Conservation (phyloP, 352 stramenopile genomes). For the Lagenidium sp. region DNA sequence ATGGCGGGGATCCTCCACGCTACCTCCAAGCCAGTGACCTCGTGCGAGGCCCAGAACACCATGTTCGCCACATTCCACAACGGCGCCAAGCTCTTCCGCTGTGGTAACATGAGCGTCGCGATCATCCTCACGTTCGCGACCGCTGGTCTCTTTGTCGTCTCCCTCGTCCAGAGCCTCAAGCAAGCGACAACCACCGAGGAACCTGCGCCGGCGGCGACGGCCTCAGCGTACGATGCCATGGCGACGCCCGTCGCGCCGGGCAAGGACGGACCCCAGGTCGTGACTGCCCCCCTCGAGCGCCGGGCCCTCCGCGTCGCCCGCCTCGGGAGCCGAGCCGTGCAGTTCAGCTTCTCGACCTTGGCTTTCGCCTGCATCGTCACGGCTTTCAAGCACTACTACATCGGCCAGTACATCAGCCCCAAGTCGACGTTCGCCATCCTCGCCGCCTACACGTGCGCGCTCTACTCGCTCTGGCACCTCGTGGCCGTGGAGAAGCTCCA, state of each 20-base stretch:
- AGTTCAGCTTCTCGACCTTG: neutral
- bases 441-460: neutral
- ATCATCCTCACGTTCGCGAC: slow-evolving; percentile 34
- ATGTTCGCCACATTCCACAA: slow-evolving; percentile 36
- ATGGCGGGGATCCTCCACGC: slow-evolving; percentile 23
- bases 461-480: neutral
- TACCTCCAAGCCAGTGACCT: slow-evolving; percentile 18
- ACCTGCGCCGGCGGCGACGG: no score
- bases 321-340: neutral
- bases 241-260: no score
- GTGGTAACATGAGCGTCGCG: slow-evolving; percentile 24
- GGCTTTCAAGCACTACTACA: neutral
- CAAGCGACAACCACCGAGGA: no score
- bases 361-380: neutral
- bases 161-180: slow-evolving; percentile 26
- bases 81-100: slow-evolving; percentile 33
- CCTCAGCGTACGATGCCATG: no score
- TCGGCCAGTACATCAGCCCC: neutral
- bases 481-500: neutral
- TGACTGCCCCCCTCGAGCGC: no score
- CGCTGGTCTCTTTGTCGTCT: slow-evolving; percentile 21
- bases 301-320: neutral
- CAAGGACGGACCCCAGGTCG: no score
- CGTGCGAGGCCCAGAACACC: slow-evolving; percentile 28
- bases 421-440: slow-evolving; percentile 2